Evolutionary conservation across 805 yeast species (phyloP).

Genomic region (Nakazawaea sp.): DNA sequence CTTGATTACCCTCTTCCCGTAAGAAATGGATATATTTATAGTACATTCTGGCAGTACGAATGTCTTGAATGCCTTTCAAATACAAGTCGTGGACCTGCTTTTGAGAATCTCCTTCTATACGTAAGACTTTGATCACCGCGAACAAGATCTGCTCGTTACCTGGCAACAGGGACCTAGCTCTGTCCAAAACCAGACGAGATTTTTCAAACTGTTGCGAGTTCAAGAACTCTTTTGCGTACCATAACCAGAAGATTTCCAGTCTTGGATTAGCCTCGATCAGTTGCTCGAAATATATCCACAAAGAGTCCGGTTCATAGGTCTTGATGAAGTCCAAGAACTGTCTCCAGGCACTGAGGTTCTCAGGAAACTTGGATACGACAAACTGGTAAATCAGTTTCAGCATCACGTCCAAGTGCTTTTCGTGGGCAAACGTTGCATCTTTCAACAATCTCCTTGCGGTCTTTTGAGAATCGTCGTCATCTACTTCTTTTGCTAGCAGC

Average conservation of each 20-base stretch:
- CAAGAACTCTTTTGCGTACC: slow-evolving; percentile 72
- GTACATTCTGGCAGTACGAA: slow-evolving; percentile 46
- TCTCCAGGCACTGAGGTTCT: slow-evolving; percentile 40
- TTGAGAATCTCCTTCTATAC: slow-evolving; percentile 26
- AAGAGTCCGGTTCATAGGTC: slow-evolving; percentile 19
- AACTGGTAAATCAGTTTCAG: slow-evolving; percentile 42
- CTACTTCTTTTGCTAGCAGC: slow-evolving; percentile 27
- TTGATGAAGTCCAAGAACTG: slow-evolving; percentile 32
- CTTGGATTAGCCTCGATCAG: slow-evolving; percentile 46
- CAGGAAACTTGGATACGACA: slow-evolving; percentile 41
- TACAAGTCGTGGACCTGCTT: slow-evolving; percentile 30
- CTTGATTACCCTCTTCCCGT: slow-evolving; percentile 29
- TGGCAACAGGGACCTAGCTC: slow-evolving; percentile 38
- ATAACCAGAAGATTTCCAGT: slow-evolving; percentile 45
- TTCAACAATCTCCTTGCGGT: slow-evolving; percentile 23
- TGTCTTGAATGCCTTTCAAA: slow-evolving; percentile 29
- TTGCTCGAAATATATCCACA: slow-evolving; percentile 42
- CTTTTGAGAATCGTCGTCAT: slow-evolving; percentile 18
- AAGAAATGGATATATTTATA: slow-evolving; percentile 50
- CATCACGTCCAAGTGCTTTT: slow-evolving; percentile 22
- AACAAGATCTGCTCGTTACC: slow-evolving; percentile 54
- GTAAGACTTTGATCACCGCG: slow-evolving; percentile 64
- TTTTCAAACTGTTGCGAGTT: slow-evolving; percentile 35
- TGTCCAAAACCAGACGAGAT: slow-evolving; percentile 47
- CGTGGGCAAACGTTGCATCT: slow-evolving; percentile 27